Evolutionary conservation across 345 rosid genomes (phyloP), one percentile per base, ranked within the genome.

Genomic region (Cardamine chenopodiifolia): DNA sequence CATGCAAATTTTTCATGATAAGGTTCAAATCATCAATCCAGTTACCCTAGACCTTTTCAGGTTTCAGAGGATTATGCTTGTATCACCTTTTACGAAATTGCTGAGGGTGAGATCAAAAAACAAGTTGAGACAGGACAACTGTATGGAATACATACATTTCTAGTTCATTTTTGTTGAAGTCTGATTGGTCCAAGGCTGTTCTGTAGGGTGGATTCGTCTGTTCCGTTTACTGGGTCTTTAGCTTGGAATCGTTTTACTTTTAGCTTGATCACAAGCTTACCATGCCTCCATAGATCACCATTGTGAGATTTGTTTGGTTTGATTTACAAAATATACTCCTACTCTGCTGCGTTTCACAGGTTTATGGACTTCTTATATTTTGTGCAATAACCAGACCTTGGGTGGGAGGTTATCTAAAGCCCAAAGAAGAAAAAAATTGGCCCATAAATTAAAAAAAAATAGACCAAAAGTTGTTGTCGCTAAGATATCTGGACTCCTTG

Each of bases 51-150:
- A n/a, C n/a, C n/a, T n/a, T n/a, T n/a, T n/a, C n/a, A n/a, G n/a
- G n/a, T n/a, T n/a, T n/a, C n/a, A 22, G 20, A 42, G n/a, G 52
- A 14, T 40, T 26, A 19, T 57, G 31, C 40, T 25, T 39, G 55
- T 34, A 1, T 31, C 45, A 42, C 31, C 45, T 22, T 70, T 44
- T 70, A 58, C 45, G 47, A 70, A 70, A 70, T 44, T 19, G 34
- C 25, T 31, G 5, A 31, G 22, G 56, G 23, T 31, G 74, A 14
- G 74, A 48, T 70, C 32, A 70, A 44, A 19, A 70, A 19, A 42
- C 65, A 56, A 57, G 56, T 70, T 57, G 55, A 57, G 65, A 57
- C 22, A 14, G n/a, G 44, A 70, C 31, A 9, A 37, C 28, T n/a
- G n/a, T n/a, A n/a, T n/a, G n/a, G n/a, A n/a, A n/a, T n/a, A n/a